A percentile compares a stretch with the other conserved stretches of the same genome.
phyloP scores from a whole-genome alignment of 2,329 filamentous ascomycete species.

The Cladosporium sp. region DNA sequence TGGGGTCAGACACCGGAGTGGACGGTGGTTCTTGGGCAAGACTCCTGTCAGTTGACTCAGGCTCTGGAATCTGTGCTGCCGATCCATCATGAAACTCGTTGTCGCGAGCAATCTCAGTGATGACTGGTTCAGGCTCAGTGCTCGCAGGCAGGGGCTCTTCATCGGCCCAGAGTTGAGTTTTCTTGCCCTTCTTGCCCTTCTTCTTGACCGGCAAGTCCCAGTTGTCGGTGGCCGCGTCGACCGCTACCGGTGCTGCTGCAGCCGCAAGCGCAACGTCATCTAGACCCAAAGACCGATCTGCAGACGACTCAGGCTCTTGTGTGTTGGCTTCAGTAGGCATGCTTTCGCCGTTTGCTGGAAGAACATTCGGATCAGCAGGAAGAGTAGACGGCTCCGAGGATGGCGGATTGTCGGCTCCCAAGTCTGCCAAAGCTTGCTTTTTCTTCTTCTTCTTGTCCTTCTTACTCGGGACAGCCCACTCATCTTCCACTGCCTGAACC shows the following conservation, averaged over 20 bases:
- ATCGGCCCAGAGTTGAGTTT: constrained; percentile 9
- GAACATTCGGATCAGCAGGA: neutral
- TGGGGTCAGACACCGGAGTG: neutral
- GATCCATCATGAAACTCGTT: too few relatives aligned
- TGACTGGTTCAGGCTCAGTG: neutral
- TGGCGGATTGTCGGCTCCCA: neutral
- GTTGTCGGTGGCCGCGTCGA: constrained; percentile 14
- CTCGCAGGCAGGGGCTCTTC: constrained; percentile 20
- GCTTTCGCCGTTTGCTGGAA: too few relatives aligned
- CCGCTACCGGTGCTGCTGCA: neutral
- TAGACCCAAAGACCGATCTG: neutral
- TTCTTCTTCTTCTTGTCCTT: constrained; percentile 29
- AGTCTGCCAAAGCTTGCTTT: neutral
- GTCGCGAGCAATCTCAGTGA: too few relatives aligned
- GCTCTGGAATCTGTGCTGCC: too few relatives aligned
- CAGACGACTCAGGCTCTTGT: neutral
- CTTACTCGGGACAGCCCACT: neutral
- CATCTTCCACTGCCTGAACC: neutral
- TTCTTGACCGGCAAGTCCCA: constrained; percentile 25
- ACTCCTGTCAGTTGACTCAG: neutral
- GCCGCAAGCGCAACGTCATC: neutral
- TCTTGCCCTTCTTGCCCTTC: constrained; percentile 24
- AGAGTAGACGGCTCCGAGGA: neutral
- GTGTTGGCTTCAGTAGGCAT: too few relatives aligned
- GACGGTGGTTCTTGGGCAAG: neutral